phyloP scores from a whole-genome alignment of 2,329 filamentous ascomycete species.

The Phialemoniopsis sp. region DNA sequence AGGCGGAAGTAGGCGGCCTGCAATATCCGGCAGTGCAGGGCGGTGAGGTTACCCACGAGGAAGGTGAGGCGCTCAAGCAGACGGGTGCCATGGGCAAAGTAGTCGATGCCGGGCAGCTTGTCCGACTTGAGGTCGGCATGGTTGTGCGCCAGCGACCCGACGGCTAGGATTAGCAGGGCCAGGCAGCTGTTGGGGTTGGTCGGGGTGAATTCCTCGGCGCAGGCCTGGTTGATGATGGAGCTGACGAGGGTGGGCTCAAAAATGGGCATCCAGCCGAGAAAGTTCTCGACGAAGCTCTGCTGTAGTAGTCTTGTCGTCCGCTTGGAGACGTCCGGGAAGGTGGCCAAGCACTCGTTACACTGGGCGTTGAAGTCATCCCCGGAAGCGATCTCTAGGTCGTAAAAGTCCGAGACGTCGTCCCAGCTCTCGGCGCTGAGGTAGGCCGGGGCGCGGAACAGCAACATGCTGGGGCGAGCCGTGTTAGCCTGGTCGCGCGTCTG shows the following conservation, averaged over 20 bases:
- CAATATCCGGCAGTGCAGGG: constrained; percentile 9
- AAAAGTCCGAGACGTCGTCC: constrained; percentile 9
- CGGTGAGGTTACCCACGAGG: constrained; percentile 5
- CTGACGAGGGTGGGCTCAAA: constrained; percentile 2
- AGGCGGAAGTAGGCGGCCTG: constrained; percentile 9
- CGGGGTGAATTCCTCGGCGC: constrained; percentile 1
- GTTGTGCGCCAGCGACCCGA: constrained; percentile 7
- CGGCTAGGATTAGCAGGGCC: constrained; percentile 8
- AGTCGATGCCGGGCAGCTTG: constrained; percentile 7
- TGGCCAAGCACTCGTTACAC: background rate
- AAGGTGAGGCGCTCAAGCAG: constrained; percentile 6
- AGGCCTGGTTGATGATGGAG: constrained; percentile 4
- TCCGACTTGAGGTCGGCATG: constrained; percentile 4
- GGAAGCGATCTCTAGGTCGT: constrained; percentile 8
- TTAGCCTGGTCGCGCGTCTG: background rate
- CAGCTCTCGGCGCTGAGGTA: constrained; percentile 8
- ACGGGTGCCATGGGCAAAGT: constrained; percentile 6
- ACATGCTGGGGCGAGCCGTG: constrained; percentile 6
- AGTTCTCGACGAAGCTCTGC: constrained; percentile 8
- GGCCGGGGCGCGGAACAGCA: constrained; percentile 6
- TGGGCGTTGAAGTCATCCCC: constrained; percentile 6
- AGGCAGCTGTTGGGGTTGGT: constrained; percentile 7
- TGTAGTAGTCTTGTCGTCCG: constrained; percentile 4
- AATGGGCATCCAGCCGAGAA: constrained; percentile 7
- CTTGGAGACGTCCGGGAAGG: constrained; percentile 7